A percentile compares a stretch with the other conserved stretches of the same genome.
Evolutionary conservation across 805 yeast genomes (phyloP).

Genomic region (Metschnikowia picachoensis): DNA sequence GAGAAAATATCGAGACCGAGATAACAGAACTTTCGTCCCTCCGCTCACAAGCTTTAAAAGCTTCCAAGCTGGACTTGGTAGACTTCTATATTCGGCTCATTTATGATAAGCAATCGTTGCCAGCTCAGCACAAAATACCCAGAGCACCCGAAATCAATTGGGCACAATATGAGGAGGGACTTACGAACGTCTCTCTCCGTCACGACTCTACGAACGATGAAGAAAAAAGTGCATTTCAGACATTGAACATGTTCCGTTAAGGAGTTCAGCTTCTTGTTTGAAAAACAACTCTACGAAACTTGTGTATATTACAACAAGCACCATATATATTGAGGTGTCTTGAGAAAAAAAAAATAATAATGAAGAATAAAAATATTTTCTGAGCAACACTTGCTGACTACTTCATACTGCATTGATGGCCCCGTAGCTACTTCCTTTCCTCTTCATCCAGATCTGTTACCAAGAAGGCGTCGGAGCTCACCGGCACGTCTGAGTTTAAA

Average conservation of each 20-base stretch:
- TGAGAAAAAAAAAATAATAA: not conserved
- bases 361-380: not conserved
- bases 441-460: slow-evolving; percentile 45
- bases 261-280: slow-evolving; percentile 4
- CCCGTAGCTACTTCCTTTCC: slow-evolving; percentile 16
- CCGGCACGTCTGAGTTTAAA: slow-evolving; percentile 35
- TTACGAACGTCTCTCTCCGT: slow-evolving; percentile 21
- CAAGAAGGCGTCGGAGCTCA: slow-evolving; percentile 41
- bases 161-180: slow-evolving; percentile 33
- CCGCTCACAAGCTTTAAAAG: slow-evolving; percentile 12
- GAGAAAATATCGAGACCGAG: slow-evolving; percentile 25
- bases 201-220: slow-evolving; percentile 17
- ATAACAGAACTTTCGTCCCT: slow-evolving; percentile 29
- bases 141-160: slow-evolving; percentile 36
- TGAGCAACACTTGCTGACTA: not conserved
- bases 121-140: slow-evolving; percentile 30
- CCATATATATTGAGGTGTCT: not conserved
- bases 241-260: slow-evolving; percentile 13
- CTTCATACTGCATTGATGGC: not conserved
- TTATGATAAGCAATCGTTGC: slow-evolving; percentile 31
- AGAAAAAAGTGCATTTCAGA: slow-evolving; percentile 12
- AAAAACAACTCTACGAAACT: slow-evolving; percentile 8
- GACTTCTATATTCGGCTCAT: slow-evolving; percentile 33
- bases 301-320: slow-evolving; percentile 9
- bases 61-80: slow-evolving; percentile 26